Percentiles rank a stretch among this genome's conserved stretches.
These are phyloP conservation scores for Malus hybrid DNA, from an alignment of 331 rosid genomes.

Conservation along the genomic window DNA sequence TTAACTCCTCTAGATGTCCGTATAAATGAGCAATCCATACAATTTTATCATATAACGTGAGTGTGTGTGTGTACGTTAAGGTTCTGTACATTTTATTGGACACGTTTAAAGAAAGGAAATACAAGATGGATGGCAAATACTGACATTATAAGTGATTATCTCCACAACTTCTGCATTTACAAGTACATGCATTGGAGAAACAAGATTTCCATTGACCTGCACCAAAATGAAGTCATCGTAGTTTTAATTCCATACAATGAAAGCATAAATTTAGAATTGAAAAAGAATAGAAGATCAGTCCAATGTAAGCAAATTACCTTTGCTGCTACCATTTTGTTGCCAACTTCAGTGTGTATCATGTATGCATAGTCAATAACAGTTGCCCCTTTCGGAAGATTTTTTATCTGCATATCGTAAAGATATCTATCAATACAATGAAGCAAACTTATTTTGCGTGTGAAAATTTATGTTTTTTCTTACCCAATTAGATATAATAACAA, in stretches of 20 bases:
- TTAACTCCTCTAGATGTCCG: not conserved
- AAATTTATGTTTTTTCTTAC: not conserved
- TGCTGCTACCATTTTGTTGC: constrained; percentile 99
- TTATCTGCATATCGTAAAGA: constrained; percentile 47
- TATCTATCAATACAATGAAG: constrained; percentile 14
- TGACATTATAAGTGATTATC: constrained; percentile 84
- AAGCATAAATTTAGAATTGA: not conserved
- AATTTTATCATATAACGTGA: too few relatives aligned
- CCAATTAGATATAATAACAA: not conserved
- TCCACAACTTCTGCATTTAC: constrained; percentile 98
- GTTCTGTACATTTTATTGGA: not conserved
- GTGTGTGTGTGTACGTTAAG: too few relatives aligned
- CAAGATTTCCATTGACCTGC: constrained; percentile 95
- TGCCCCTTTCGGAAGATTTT: constrained; percentile 93
- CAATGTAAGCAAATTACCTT: constrained; percentile 48
- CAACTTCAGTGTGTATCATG: constrained; percentile 98
- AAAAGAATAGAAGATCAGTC: not conserved
- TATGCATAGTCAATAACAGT: constrained; percentile 93
- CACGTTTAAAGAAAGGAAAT: constrained; percentile 14
- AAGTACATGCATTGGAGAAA: constrained; percentile 76
- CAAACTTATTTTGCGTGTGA: not conserved
- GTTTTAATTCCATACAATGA: not conserved
- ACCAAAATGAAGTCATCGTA: constrained; percentile 15
- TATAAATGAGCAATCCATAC: not conserved
- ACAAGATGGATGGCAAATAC: constrained; percentile 22